Conservation (phyloP, 306 rosid genomes). For the Bauhinia variegata region DNA sequence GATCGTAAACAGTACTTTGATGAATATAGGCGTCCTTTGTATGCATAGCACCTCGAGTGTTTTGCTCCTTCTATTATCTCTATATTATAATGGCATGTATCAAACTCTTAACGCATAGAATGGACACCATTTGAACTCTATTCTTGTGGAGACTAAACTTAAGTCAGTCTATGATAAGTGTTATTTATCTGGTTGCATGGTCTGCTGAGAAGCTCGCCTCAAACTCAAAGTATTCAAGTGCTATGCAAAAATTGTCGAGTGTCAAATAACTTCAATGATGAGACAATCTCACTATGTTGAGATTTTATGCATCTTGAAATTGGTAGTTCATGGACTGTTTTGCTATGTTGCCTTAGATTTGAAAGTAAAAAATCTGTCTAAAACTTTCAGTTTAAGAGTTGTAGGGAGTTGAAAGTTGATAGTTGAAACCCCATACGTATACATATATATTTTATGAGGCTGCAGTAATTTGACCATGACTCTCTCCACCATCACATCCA, state of each 20-base stretch:
- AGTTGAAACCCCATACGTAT: slow-evolving; percentile 10
- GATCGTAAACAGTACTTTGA: slow-evolving; percentile 89
- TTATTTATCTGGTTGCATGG: too few relatives aligned
- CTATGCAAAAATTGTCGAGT: too few relatives aligned
- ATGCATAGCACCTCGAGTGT: slow-evolving; percentile 15
- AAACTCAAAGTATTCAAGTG: too few relatives aligned
- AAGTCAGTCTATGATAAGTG: too few relatives aligned
- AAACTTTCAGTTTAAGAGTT: background rate
- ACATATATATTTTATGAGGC: slow-evolving; percentile 9
- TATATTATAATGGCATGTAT: background rate
- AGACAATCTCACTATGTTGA: too few relatives aligned
- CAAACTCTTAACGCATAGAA: slow-evolving; percentile 11
- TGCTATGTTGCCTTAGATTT: background rate
- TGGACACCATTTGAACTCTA: background rate
- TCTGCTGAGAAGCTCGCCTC: too few relatives aligned
- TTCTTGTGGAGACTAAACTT: background rate
- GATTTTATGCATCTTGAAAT: slow-evolving; percentile 1
- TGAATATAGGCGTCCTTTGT: slow-evolving; percentile 87
- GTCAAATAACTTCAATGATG: too few relatives aligned
- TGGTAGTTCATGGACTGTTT: background rate
- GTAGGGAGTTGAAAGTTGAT: background rate
- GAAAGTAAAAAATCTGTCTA: background rate
- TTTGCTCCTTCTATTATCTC: background rate
- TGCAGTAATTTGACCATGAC: background rate
- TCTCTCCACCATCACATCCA: too few relatives aligned